Base-by-base conservation (phyloP, 1,284 basidiomycete genomes). In the Trametes sp. region DNA sequence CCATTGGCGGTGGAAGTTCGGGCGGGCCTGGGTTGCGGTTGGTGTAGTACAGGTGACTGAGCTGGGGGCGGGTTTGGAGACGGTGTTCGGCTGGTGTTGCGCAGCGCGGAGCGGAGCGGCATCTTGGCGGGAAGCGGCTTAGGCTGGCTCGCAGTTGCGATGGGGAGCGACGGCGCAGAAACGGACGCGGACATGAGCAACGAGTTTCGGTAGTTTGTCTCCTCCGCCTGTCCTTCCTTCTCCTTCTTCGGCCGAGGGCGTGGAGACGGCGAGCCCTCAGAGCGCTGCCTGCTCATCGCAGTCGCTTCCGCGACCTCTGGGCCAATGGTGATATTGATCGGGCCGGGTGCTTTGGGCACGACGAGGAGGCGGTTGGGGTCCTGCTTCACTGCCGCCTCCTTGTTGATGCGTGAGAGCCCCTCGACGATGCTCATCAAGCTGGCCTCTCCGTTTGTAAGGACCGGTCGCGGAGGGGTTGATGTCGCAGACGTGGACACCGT, bases 341-440 rank as follows among this genome's bases (percentile, higher is more conserved):
- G 71, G 7, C 69, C 70, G 1, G 83, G 84, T 11, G 83, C 82
- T 49, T 76, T 80, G 7, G 77, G 68, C 4, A 72, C 65, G 61
- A 77, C 66, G 11, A 74, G 71, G 57, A 73, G 59, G 14, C 69
- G 68, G 52, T 74, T 72, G 23, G 74, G 75, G 54, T 76, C 74
- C 55, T 72, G 69, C 59, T 67, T 65, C 49, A 62, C 48, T 62
- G 68, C 63, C 4, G 67, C 69, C 35, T 68, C 65, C 45, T 70
- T 66, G 65, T 84, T 83, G 56, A 74, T 74, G 46, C 78, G 78
- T 11, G 86, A 73, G 36, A 89, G 84, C 62, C 80, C 83, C 67
- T 89, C 87, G 6, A 90, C 84, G 65, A 90, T 86, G 67, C 83
- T 86, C 87, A 91, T 86, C 70, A 91, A 74, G 49, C 83, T 89